Evolutionary conservation across 78 protist species (phyloP), one percentile per base, ranked within the genome.

Genomic region (Blattamonas nauphoetae): DNA sequence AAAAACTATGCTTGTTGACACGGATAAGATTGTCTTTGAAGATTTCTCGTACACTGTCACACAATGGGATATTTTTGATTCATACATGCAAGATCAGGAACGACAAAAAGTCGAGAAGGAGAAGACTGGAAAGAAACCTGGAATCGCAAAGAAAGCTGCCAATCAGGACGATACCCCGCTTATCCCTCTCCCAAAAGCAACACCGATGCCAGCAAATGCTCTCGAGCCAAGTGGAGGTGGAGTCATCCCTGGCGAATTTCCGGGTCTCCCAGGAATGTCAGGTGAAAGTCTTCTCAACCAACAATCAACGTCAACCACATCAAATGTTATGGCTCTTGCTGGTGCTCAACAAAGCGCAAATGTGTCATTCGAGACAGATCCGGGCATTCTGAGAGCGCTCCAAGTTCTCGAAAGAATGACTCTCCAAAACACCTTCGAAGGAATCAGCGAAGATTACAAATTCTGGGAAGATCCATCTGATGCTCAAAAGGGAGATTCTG

Each of bases 371-470:
- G 71, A 55, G 71, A 55, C 71, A 29, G 71, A 55, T 55, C 71
- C 71, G 71, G 71, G 21, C 21, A 41, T 84, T n/a, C 86, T 6
- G 33, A 79, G 6, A n/a, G n/a, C 91, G 29, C 84, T 77, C 34
- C 42, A 64, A 81, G 87, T 90, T 63, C 38, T 91, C 42, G 96
- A 94, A 91, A 90, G 96, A 1, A 91, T 94, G 96, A 92, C 87
- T 38, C 88, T 90, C 46, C 96, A 92, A 78, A 94, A 94, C 91
- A 71, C 84, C 55, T 90, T 1, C 81, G 84, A 89, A 78, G 96
- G 90, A 41, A 46, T 91, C 35, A 29, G 87, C 21, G 83, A 86
- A 42, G 94, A 92, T 89, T 94, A 44, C 89, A 86, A 85, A 87
- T 92, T 78, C 91, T 92, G 91, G 93, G 94, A 94, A 36, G 92